Base-by-base conservation (phyloP, 129 eudicot species). In the Cynara cardunculus region DNA sequence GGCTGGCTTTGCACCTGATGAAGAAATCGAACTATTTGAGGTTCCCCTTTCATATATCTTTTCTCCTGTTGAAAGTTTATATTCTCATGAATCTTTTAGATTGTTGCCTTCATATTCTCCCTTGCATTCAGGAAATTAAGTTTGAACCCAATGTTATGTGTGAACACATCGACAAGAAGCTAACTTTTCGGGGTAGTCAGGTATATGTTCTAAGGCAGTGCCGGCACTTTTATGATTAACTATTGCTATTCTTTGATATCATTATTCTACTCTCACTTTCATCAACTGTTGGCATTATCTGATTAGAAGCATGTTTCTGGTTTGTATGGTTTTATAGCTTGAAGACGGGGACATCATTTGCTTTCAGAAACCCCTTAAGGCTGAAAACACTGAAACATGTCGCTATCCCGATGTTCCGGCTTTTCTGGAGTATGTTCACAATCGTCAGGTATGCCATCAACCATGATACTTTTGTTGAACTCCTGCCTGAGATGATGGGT, bases 321-420 rank as follows among this genome's bases (percentile, higher is more conserved):
- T 71, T 61, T 27, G 35, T 73, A n/a, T 69, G 44, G 25, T 44
- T 69, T 81, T 67, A 25, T 85, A 94, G 97, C 88, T 94, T 79
- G 97, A 94, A 90, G 97, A 94, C 73, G 99, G 99, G 25, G 99
- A 94, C 77, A 89, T 94, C 27, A 81, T 94, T 61, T 94, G 97
- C 89, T 92, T 89, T 77, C 99, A 94, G 71, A 94, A 94, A 80
- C 66, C 84, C 44, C 86, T 77, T 79, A 78, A 39, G 39, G 59
- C 8, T 78, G 89, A 89, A 82, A 69, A 35, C 75, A 74, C 75
- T 14, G 96, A 85, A 71, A 81, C 85, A 76, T 87, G 74, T 83
- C 91, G 93, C 62, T 94, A 86, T 82, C 94, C 96, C 32, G 89
- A 87, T 72, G 99, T 94, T 73, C 94, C 99, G 18, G 83, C 97